Evolutionary conservation across 2,329 filamentous ascomycete species (phyloP).

Genomic region (Fusarium piperis): DNA sequence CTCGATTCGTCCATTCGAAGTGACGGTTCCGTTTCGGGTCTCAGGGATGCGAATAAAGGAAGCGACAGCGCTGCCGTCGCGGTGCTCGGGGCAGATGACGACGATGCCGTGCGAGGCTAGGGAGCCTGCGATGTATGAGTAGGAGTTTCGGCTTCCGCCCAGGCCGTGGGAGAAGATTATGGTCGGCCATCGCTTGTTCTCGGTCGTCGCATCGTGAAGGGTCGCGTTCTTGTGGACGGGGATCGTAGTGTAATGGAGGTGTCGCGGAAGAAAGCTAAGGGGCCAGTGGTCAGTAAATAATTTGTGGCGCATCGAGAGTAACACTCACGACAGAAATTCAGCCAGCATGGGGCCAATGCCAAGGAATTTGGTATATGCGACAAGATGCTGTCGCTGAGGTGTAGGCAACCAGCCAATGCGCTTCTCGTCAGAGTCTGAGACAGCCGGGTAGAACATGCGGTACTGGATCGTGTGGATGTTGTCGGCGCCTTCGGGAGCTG

Average conservation of each 20-base stretch:
- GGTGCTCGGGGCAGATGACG: constrained; percentile 83
- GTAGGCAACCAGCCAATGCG: constrained; percentile 80
- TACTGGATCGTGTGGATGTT: constrained; percentile 79
- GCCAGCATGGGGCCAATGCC: constrained; percentile 70
- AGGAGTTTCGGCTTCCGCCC: constrained; percentile 82
- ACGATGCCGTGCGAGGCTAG: constrained; percentile 84
- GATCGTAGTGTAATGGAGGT: constrained; percentile 78
- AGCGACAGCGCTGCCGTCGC: constrained; percentile 83
- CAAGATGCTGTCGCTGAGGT: constrained; percentile 78
- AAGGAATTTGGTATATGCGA: constrained; percentile 80
- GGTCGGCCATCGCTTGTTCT: constrained; percentile 75
- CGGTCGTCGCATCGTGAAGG: constrained; percentile 61
- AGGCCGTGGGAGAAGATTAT: constrained; percentile 89
- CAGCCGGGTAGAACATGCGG: constrained; percentile 82
- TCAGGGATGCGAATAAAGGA: constrained; percentile 73
- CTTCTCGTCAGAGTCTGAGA: constrained; percentile 61
- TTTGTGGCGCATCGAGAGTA: fast-evolving
- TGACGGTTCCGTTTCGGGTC: constrained; percentile 48
- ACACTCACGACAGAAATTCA: constrained; percentile 67
- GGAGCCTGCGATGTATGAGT: constrained; percentile 83
- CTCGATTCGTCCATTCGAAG: constrained; percentile 40
- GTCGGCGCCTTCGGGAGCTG: constrained; percentile 61
- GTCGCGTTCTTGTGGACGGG: constrained; percentile 77
- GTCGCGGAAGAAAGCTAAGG: constrained; percentile 71
- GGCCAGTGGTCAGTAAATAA: not conserved